Evolutionary conservation across 1,284 basidiomycete genomes (phyloP).

Genomic region (Moesziomyces globuligerus): DNA sequence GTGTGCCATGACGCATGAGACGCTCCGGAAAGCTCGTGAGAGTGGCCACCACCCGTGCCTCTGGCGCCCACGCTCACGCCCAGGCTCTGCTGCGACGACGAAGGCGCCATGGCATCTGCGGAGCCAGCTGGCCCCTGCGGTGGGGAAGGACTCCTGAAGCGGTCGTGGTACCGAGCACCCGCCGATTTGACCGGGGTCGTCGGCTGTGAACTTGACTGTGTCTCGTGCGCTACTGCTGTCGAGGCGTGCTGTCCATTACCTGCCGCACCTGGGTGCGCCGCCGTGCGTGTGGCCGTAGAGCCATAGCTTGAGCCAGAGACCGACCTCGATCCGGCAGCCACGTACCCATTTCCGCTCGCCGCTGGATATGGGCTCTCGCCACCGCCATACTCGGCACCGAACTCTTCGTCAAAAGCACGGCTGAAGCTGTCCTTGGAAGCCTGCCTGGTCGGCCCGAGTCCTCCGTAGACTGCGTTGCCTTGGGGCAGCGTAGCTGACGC

Average conservation of each 20-base stretch:
- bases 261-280: not conserved
- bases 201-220: constrained; percentile 1
- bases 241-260: constrained; percentile 1
- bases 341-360: constrained; percentile 24
- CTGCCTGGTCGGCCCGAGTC: constrained; percentile 13
- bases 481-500: constrained; percentile 7
- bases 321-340: constrained; percentile 22
- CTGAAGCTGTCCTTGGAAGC: constrained; percentile 44
- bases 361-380: constrained; percentile 20
- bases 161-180: constrained; percentile 32
- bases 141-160: constrained; percentile 34
- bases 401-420: constrained; percentile 48
- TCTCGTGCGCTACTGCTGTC: not conserved
- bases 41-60: constrained; percentile 14
- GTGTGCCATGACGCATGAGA: constrained; percentile 43
- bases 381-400: constrained; percentile 24
- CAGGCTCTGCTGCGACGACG: constrained; percentile 14
- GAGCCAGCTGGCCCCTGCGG: constrained; percentile 2
- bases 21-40: constrained; percentile 29
- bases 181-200: constrained; percentile 24
- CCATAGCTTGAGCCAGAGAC: constrained; percentile 21
- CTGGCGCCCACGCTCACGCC: constrained; percentile 1
- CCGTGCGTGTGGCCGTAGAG: constrained; percentile 15
- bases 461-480: not conserved
- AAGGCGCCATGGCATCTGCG: not conserved